Conservation (phyloP, 2,329 filamentous ascomycete species). For the Penicillium frequentans region DNA sequence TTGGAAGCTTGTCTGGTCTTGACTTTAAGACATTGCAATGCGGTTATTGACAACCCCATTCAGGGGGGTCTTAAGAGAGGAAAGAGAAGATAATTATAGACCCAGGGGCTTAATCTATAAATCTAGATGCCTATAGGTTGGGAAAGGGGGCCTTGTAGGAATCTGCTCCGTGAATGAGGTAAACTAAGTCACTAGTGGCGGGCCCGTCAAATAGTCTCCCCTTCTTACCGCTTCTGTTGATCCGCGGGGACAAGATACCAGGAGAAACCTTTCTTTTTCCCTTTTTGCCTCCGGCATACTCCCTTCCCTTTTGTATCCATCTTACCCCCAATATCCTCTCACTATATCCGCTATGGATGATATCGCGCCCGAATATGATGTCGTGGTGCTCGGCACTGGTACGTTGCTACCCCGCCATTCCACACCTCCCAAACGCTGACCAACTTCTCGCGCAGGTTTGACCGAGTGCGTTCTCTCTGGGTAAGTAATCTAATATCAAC, state of each 20-base stretch:
- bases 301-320: constrained; percentile 16
- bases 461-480: constrained; percentile 99
- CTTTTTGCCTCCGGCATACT: constrained; percentile 8
- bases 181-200: constrained; percentile 23
- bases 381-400: constrained; percentile 98
- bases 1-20: neutral
- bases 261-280: constrained; percentile 22
- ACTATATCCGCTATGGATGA: constrained; percentile 74
- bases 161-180: neutral
- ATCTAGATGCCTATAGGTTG: neutral
- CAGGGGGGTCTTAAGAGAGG: neutral
- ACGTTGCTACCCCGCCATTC: constrained; percentile 47
- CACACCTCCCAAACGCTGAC: constrained; percentile 30
- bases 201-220: constrained; percentile 24
- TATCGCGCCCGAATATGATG: constrained; percentile 97
- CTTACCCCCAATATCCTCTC: constrained; percentile 11
- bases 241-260: constrained; percentile 25
- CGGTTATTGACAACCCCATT: neutral
- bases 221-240: constrained; percentile 29
- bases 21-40: neutral
- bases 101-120: neutral
- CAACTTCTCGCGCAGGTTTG: constrained; percentile 62
- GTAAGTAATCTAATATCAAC: constrained; percentile 50
- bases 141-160: neutral
- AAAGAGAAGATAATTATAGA: neutral